Conservation (phyloP, 805 yeast genomes). For the Phaffomyces thermotolerans region DNA sequence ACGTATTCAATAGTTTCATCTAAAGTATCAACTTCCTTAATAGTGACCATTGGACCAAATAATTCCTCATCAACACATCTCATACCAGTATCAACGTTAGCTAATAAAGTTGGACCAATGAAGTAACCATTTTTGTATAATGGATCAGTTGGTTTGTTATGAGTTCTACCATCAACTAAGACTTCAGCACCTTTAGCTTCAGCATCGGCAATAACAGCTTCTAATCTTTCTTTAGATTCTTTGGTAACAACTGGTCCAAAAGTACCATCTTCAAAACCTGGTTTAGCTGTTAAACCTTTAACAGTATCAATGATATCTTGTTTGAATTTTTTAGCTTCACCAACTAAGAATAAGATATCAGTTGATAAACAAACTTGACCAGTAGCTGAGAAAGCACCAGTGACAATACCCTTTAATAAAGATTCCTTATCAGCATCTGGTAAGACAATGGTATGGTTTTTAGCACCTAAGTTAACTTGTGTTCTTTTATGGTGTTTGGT, state of each 20-base stretch:
- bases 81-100: conserved; percentile 59
- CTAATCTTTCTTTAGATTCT: conserved; percentile 45
- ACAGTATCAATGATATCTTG: conserved; percentile 53
- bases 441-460: conserved; percentile 65
- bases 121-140: conserved; percentile 58
- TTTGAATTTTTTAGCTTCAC: conserved; percentile 55
- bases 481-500: conserved; percentile 65
- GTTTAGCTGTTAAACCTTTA: conserved; percentile 47
- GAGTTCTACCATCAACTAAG: conserved; percentile 53
- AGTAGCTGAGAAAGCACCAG: conserved; percentile 80
- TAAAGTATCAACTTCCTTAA: conserved; percentile 53
- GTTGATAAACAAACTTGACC: conserved; percentile 83
- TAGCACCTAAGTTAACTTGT: conserved; percentile 74
- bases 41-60: conserved; percentile 68
- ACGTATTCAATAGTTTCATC: conserved; percentile 63
- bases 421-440: conserved; percentile 66
- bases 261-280: conserved; percentile 60
- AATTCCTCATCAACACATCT: conserved; percentile 67
- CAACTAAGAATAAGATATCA: conserved; percentile 66
- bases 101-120: conserved; percentile 63
- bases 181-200: conserved; percentile 57
- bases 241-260: conserved; percentile 71
- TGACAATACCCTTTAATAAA: conserved; percentile 57
- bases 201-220: conserved; percentile 49
- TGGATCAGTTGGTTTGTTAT: conserved; percentile 18